phyloP scores from a whole-genome alignment of 176 grass and related monocot genomes.

The Dactylis glomerata region DNA sequence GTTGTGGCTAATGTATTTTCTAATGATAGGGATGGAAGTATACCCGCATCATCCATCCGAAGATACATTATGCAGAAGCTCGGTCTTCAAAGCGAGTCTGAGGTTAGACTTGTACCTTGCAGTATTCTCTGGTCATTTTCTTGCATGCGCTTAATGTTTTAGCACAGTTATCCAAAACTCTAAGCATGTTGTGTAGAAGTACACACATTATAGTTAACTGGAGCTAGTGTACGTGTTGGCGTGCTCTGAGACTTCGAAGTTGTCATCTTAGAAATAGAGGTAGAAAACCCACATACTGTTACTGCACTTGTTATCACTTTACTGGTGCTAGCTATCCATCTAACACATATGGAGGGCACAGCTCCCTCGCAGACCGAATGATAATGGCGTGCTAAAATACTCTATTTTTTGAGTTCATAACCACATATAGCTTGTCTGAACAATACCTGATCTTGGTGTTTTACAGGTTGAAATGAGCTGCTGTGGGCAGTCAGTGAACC shows the following conservation, averaged over 20 bases:
- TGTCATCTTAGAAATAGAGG: conserved; percentile 12
- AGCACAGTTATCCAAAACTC: neutral
- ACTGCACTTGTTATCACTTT: neutral
- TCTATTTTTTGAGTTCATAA: neutral
- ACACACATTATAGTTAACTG: neutral
- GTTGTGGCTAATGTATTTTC: conserved; percentile 21
- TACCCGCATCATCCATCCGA: conserved; percentile 73
- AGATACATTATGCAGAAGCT: conserved; percentile 84
- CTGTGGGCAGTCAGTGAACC: conserved; percentile 56
- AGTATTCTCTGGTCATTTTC: neutral
- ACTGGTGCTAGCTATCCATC: neutral
- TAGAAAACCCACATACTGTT: neutral
- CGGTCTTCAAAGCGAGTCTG: conserved; percentile 57
- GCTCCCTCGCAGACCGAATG: neutral
- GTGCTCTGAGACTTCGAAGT: neutral
- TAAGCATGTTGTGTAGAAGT: neutral
- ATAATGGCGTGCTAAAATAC: neutral
- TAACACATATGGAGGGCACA: neutral
- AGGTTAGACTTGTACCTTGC: conserved; percentile 45
- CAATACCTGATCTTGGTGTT: neutral
- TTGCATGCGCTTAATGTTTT: neutral
- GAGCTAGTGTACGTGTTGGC: neutral
- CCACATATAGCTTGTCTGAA: conserved; percentile 1
- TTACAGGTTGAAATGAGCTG: conserved; percentile 81
- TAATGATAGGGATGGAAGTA: conserved; percentile 64